These are phyloP conservation scores for Whalleya microplaca DNA, from an alignment of 2,329 filamentous ascomycete genomes.

Conservation along the genomic window DNA sequence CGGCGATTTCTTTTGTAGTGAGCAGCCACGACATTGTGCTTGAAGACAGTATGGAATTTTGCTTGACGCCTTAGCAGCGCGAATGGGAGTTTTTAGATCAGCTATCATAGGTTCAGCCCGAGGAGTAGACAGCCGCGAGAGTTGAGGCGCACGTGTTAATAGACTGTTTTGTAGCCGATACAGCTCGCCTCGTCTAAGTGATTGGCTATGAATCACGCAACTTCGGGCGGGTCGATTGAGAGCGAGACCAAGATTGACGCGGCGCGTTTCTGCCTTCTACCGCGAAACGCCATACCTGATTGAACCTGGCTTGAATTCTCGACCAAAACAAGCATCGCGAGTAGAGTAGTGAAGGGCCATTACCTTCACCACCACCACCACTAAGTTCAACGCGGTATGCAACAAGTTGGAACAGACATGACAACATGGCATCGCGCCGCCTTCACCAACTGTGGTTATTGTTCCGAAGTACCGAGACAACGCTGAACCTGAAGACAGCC, in stretches of 20 bases:
- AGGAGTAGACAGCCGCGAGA: slow-evolving; percentile 13
- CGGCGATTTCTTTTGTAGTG: slow-evolving; percentile 19
- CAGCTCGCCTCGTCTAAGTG: slow-evolving; percentile 31
- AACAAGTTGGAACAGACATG: slow-evolving; percentile 17
- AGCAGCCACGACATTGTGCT: slow-evolving; percentile 2
- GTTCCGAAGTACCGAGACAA: slow-evolving; percentile 27
- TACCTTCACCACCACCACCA: slow-evolving; percentile 2
- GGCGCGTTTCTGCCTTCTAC: slow-evolving; percentile 21
- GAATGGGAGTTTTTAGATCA: slow-evolving; percentile 21
- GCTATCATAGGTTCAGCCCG: slow-evolving; percentile 23
- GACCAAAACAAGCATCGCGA: slow-evolving; percentile 23
- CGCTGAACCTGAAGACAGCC: not conserved
- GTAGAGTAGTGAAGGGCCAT: not conserved
- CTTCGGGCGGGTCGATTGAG: slow-evolving; percentile 26
- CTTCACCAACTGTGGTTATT: slow-evolving; percentile 21
- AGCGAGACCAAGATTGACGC: slow-evolving; percentile 24
- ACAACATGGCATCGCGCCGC: slow-evolving; percentile 1
- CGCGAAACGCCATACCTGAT: slow-evolving; percentile 20
- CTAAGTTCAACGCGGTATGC: slow-evolving; percentile 9
- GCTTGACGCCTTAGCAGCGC: slow-evolving; percentile 26
- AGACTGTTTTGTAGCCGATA: slow-evolving; percentile 15
- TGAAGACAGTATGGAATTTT: slow-evolving; percentile 13
- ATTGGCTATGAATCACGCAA: slow-evolving; percentile 30
- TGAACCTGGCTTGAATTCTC: slow-evolving; percentile 18
- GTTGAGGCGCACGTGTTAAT: slow-evolving; percentile 25